phyloP scores from a whole-genome alignment of 768 basidiomycete genomes.

The Suillus brevipes region DNA sequence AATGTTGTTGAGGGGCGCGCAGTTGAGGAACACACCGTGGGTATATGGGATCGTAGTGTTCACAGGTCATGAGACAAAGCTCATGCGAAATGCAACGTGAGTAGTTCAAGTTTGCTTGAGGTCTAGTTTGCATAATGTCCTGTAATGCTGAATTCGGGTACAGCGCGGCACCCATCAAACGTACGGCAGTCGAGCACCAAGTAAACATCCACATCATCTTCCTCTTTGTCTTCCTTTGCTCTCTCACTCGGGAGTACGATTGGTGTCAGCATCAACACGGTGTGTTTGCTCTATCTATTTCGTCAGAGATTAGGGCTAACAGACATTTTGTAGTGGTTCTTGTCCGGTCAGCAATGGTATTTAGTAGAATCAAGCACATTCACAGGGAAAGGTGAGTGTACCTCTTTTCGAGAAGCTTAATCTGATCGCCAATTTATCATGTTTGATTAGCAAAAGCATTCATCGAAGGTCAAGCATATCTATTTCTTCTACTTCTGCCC shows the following conservation, averaged over 20 bases:
- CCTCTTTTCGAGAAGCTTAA: conserved; percentile 7
- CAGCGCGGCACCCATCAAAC: conserved; percentile 94
- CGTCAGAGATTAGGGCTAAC: neutral
- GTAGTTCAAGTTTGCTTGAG: conserved; percentile 28
- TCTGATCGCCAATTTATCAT: conserved; percentile 7
- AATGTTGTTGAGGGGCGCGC: conserved; percentile 89
- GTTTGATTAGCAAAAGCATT: conserved; percentile 62
- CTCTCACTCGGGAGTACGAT: conserved; percentile 90
- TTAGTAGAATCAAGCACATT: conserved; percentile 63
- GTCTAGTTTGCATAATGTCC: neutral
- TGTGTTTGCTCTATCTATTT: conserved; percentile 37
- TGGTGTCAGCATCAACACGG: conserved; percentile 85
- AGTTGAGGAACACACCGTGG: conserved; percentile 96
- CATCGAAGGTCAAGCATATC: conserved; percentile 64
- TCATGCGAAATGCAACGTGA: conserved; percentile 98
- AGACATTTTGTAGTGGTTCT: conserved; percentile 65
- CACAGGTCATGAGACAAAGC: conserved; percentile 98
- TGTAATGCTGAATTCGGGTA: conserved; percentile 2
- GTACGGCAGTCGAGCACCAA: conserved; percentile 93
- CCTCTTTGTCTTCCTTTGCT: conserved; percentile 85
- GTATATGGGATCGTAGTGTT: conserved; percentile 92
- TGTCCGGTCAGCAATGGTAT: conserved; percentile 88
- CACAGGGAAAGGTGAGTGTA: conserved; percentile 57
- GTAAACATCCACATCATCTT: conserved; percentile 97
- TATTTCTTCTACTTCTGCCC: neutral